Evolutionary conservation across 495 filamentous ascomycete species (phyloP), one percentile per base, ranked within the genome.

Genomic region (Penicillium canescens): DNA sequence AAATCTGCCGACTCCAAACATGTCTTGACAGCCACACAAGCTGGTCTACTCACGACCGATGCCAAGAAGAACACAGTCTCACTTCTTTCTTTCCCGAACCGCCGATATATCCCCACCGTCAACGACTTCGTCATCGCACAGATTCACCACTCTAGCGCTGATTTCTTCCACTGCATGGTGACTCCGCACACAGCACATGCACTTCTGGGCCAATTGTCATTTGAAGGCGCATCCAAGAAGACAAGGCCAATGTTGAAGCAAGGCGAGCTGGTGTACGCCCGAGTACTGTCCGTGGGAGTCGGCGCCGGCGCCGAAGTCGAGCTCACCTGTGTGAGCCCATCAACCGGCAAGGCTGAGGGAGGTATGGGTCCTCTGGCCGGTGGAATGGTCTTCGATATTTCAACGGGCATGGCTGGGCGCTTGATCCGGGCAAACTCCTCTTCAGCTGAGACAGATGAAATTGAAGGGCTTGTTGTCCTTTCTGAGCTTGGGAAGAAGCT

Each of bases 151-250:
- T 86, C 85, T 24, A 81, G 84, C 40, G 62, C 73, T 21, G 94
- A 98, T 59, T 79, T 78, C 58, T 97, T 89, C 77, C 86, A 87
- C 66, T 88, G 84, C 70, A 70, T 81, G 48, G 71, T 91, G 28
- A 82, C 82, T 0, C 84, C 85, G 7, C 84, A 95, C 66, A 86
- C 87, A 1, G 68, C 91, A 8, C 80, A 84, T 57, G 91, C 90
- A 3, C 73, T 86, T 8, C 82, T 98, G 1, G 90, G 91, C 0
- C 89, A 96, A 60, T 81, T 98, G 7, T 82, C 92, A 20, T 98
- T 98, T 66, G 92, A 96, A 69, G 83, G 84, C 52, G 94, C 91
- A 21, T 92, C 86, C 34, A 95, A 91, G 68, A 98, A 98, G 68
- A 95, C 91, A 3, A 83, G 91, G 8, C 94, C 94, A 3, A 78